These are phyloP conservation scores for Triticum timopheevii DNA, from an alignment of 176 grass and related monocot genomes.

Conservation along the genomic window DNA sequence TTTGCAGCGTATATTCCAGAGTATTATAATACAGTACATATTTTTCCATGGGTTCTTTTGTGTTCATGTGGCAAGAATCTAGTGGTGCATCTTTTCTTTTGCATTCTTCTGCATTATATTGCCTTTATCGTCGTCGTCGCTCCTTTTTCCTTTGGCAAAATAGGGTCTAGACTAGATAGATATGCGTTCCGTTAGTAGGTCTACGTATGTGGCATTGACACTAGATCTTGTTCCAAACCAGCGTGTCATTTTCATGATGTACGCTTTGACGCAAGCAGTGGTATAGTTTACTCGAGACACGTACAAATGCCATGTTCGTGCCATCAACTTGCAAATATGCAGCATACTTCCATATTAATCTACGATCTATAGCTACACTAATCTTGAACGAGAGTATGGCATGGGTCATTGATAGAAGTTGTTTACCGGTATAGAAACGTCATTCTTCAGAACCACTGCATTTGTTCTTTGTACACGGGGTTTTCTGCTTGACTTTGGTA, in stretches of 20 bases:
- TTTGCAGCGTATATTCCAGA: no score
- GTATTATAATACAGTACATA: background rate
- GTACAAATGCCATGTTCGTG: background rate
- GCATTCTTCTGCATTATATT: background rate
- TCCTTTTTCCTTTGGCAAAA: background rate
- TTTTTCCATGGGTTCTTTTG: background rate
- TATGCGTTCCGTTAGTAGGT: background rate
- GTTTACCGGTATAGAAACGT: background rate
- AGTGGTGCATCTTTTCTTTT: background rate
- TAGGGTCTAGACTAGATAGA: background rate
- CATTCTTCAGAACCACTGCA: background rate
- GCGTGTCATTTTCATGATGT: background rate
- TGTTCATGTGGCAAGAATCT: background rate
- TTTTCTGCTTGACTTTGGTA: background rate
- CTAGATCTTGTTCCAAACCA: background rate
- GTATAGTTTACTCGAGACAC: background rate
- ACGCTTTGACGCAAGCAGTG: no score
- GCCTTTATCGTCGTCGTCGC: background rate
- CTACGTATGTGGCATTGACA: background rate
- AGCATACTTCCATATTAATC: background rate
- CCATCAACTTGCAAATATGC: background rate
- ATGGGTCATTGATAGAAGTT: no score
- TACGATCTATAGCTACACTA: background rate
- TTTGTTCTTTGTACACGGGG: no score
- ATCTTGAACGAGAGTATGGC: background rate